These are phyloP conservation scores for Coniella lustricola DNA, from an alignment of 2,329 filamentous ascomycete species.

Conservation along the genomic window DNA sequence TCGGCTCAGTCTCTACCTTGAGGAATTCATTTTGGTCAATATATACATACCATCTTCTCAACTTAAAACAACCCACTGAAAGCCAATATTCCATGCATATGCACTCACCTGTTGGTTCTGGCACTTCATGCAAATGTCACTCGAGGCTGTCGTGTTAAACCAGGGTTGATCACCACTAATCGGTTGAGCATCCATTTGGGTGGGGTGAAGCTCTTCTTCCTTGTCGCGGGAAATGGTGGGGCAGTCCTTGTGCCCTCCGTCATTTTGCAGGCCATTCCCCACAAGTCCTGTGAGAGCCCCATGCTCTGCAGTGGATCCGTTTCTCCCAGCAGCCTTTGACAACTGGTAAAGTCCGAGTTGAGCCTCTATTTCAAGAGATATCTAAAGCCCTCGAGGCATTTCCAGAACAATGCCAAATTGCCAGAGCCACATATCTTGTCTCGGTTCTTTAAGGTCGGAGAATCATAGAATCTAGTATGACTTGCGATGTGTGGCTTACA, in stretches of 20 bases:
- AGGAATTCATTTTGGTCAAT: no score
- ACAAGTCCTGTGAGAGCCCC: neutral
- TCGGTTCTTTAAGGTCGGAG: no score
- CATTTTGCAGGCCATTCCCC: conserved; percentile 5
- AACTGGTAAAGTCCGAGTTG: conserved; percentile 5
- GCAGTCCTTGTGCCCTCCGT: conserved; percentile 2
- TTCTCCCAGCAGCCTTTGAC: neutral
- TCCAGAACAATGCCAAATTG: no score
- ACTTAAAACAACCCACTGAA: neutral
- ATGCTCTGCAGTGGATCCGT: neutral
- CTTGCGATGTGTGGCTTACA: no score
- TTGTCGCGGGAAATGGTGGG: conserved; percentile 10
- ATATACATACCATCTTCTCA: neutral
- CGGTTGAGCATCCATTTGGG: conserved; percentile 2
- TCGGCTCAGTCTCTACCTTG: conserved; percentile 5
- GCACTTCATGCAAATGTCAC: neutral
- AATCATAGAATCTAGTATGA: no score
- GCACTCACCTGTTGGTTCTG: neutral
- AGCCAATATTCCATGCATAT: neutral
- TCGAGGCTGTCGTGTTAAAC: neutral
- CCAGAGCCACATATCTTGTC: no score
- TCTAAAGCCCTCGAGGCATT: conserved; percentile 1
- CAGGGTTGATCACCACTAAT: conserved; percentile 3
- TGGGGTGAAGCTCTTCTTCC: conserved; percentile 2
- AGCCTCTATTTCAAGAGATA: conserved; percentile 3